phyloP scores from a whole-genome alignment of 805 yeast genomes.

The Scheffersomyces stipitis region DNA sequence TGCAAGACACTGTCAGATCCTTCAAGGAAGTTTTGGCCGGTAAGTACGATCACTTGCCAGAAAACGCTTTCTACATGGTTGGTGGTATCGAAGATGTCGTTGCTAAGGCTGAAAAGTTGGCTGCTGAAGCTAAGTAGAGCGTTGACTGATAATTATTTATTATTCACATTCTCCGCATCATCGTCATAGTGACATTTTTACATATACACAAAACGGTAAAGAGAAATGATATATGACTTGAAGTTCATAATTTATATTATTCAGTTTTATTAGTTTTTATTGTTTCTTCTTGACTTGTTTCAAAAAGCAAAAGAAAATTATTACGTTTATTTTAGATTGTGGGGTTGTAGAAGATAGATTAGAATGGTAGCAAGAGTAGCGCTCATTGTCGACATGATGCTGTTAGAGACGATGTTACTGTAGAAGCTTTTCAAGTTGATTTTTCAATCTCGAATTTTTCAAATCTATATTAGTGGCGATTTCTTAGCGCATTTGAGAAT shows the following conservation, averaged over 20 bases:
- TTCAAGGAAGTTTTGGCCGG: constrained; percentile 98
- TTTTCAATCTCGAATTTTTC: too few species aligned
- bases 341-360: too few species aligned
- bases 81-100: constrained; percentile 99
- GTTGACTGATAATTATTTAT: background rate
- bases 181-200: too few species aligned
- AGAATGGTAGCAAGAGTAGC: too few species aligned
- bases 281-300: too few species aligned
- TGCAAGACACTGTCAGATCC: constrained; percentile 90
- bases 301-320: background rate
- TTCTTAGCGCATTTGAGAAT: too few species aligned
- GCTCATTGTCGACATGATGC: too few species aligned
- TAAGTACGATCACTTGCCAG: constrained; percentile 98
- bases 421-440: too few species aligned
- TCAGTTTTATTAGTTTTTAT: background rate
- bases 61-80: constrained; percentile 99
- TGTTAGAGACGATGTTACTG: too few species aligned
- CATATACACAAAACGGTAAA: background rate
- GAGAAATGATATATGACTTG: constrained; percentile 1
- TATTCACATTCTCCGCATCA: background rate
- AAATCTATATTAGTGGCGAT: too few species aligned
- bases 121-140: constrained; percentile 78
- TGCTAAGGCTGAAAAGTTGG: constrained; percentile 98
- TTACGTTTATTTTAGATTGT: constrained; percentile 1
- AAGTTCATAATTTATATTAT: background rate